Evolutionary conservation across 441 rosid genomes (phyloP).

Genomic region (Erodium texanum): DNA sequence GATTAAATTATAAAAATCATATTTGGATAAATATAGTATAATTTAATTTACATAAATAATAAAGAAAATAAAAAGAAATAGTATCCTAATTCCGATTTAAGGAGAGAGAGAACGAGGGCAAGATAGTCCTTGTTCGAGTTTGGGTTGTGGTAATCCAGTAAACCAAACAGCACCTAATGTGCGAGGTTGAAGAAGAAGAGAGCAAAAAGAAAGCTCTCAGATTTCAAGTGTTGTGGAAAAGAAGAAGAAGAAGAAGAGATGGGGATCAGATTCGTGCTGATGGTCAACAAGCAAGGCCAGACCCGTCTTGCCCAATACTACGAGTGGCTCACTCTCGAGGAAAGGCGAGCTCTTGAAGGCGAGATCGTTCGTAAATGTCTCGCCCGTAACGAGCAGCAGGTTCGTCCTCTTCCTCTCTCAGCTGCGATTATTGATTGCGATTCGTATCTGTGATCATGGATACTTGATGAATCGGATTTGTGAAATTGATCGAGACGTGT

Average conservation of each 20-base stretch:
- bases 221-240: no score
- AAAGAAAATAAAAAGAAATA: no score
- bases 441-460: neutral
- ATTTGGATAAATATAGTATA: no score
- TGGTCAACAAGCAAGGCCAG: constrained; percentile 96
- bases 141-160: no score
- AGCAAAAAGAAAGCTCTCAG: neutral
- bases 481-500: no score
- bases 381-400: constrained; percentile 94
- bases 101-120: no score
- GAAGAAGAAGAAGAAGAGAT: constrained; percentile 19
- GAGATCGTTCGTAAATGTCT: constrained; percentile 99
- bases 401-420: constrained; percentile 7
- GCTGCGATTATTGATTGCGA: no score
- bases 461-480: no score
- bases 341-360: constrained; percentile 94
- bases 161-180: neutral
- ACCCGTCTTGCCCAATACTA: constrained; percentile 96
- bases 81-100: no score
- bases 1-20: no score
- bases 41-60: no score
- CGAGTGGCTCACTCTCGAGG: constrained; percentile 95
- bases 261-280: constrained; percentile 92
- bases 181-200: neutral
- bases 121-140: no score